phyloP scores from a whole-genome alignment of 228 moss, liverwort and hornwort species.

The Sphagnum fallax region DNA sequence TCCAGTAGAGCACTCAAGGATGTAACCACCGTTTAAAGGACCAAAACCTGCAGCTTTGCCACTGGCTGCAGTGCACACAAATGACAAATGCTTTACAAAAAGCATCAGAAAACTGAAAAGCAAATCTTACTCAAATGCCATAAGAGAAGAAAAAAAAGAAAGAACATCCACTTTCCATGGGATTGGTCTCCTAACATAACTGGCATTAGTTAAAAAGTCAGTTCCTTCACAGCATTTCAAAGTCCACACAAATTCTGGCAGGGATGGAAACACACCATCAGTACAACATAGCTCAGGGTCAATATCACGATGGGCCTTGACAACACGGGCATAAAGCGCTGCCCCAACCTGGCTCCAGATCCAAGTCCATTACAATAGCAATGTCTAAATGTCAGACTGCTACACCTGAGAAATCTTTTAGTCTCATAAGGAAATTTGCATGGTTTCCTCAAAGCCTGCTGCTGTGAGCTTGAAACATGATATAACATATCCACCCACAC shows the following conservation, averaged over 20 bases:
- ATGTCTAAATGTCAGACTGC: not conserved
- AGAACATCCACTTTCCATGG: no score
- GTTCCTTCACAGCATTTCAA: no score
- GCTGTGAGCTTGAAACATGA: not conserved
- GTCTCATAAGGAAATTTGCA: not conserved
- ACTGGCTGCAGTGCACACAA: slow-evolving; percentile 35
- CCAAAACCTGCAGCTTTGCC: slow-evolving; percentile 83
- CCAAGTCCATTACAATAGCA: not conserved
- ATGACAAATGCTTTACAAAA: not conserved
- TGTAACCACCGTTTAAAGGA: slow-evolving; percentile 80
- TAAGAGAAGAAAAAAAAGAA: not conserved
- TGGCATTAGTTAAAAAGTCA: no score
- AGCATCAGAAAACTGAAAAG: not conserved
- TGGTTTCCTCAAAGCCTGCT: not conserved
- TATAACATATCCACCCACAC: not conserved
- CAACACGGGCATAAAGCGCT: slow-evolving; percentile 82
- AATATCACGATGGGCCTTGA: slow-evolving; percentile 79
- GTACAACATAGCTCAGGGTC: slow-evolving; percentile 84
- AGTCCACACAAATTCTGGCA: not conserved
- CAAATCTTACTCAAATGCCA: not conserved
- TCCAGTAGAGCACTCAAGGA: slow-evolving; percentile 87
- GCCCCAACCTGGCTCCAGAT: slow-evolving; percentile 62
- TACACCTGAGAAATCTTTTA: not conserved
- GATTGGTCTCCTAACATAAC: no score
- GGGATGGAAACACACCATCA: slow-evolving; percentile 46